Evolutionary conservation across 108 stramenopile genomes (phyloP), one percentile per base, ranked within the genome.

Genomic region (Cylindrotheca closterium): DNA sequence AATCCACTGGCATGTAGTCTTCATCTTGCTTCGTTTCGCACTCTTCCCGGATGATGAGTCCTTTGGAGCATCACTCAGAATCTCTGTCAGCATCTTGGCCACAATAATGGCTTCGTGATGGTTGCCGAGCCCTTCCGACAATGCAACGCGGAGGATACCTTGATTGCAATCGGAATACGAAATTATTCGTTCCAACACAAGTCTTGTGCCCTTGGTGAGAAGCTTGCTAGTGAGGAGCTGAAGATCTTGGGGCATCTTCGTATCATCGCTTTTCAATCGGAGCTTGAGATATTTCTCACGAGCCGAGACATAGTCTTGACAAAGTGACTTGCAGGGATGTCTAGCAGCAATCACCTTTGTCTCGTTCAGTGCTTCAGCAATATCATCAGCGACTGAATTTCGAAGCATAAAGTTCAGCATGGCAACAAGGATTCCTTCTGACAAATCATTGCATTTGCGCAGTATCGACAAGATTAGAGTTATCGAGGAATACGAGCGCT

Each of bases 331-430:
- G 21, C 30, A 48, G 4, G 22, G 58, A 21, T 57, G 32, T 10
- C 26, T 31, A 21, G 25, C 10, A 47, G 7, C 3, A 18, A 46
- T 26, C 30, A 19, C 26, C 21, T 47, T 34, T 15, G 29, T 33
- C 4, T 62, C 54, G 15, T 52, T 10, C 0, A 65, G 27, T 10
- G 34, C 45, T 27, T 73, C 54, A 4, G 66, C 73, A 26, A 64
- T 70, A 47, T 72, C 77, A 18, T 68, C 63, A 3, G 77, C 48
- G 23, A 62, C 47, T 1, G 77, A 52, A 24, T 51, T 42, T n/a
- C 71, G 55, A 24, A 71, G 26, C 67, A 68, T 64, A 29, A 68
- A 72, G 51, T 59, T 47, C 15, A 78, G 29, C 71, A 78, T 78
- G 15, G 54, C 51, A 17, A 73, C 77, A 22, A 78, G 29, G 18